Evolutionary conservation across 768 basidiomycete genomes (phyloP).

Genomic region (Suillus subaureus): DNA sequence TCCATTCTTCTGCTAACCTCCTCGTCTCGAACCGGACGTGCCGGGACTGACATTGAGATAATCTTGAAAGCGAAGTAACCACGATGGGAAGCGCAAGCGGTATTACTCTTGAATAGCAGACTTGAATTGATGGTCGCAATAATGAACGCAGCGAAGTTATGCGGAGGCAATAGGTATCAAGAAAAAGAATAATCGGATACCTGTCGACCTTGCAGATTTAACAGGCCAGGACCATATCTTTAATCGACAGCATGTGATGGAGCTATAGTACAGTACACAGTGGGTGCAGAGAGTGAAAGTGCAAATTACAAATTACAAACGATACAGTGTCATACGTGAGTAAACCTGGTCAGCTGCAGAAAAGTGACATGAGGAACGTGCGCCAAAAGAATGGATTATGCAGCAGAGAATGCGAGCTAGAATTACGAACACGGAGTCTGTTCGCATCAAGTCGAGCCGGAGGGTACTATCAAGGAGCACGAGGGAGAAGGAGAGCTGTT

Average conservation of each 20-base stretch:
- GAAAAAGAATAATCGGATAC: not conserved
- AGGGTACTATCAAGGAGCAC: not conserved
- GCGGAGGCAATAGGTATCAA: not conserved
- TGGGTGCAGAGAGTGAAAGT: not conserved
- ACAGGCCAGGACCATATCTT: not conserved
- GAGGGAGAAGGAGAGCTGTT: slow-evolving; percentile 8
- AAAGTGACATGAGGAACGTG: not conserved
- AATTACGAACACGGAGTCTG: not conserved
- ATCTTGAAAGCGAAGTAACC: not conserved
- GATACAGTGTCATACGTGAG: not conserved
- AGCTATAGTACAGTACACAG: not conserved
- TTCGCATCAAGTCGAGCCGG: not conserved
- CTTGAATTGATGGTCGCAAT: not conserved
- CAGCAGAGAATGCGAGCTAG: not conserved
- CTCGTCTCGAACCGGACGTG: not conserved
- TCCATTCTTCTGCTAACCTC: not conserved
- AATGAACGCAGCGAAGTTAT: not conserved
- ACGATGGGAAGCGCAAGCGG: not conserved
- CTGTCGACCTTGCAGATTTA: not conserved
- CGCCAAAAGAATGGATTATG: not conserved
- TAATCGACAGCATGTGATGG: not conserved
- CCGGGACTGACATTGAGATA: not conserved
- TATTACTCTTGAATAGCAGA: not conserved
- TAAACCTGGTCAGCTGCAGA: not conserved
- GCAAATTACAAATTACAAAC: not conserved